Evolutionary conservation across 495 filamentous ascomycete species (phyloP).

Genomic region (Hyaloscypha variabilis): DNA sequence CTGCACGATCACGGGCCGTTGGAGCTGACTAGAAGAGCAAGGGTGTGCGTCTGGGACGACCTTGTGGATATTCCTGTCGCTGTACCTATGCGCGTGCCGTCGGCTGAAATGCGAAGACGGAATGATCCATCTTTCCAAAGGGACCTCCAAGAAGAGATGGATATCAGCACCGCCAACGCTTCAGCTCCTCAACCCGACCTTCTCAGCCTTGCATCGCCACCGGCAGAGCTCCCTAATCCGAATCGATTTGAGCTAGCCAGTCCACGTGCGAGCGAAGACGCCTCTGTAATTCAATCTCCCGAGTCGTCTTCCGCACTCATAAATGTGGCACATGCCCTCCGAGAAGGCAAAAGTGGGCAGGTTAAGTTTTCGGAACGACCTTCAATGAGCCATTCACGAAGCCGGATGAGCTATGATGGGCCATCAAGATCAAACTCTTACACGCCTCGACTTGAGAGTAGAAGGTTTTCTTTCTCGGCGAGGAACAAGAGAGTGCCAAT

Average conservation of each 20-base stretch:
- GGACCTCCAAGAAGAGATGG: constrained; percentile 70
- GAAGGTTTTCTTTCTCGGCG: constrained; percentile 31
- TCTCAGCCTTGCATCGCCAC: constrained; percentile 62
- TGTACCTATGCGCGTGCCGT: constrained; percentile 82
- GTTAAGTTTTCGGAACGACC: constrained; percentile 30
- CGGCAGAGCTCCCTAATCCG: constrained; percentile 71
- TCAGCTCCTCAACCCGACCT: constrained; percentile 63
- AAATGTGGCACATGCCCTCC: constrained; percentile 19
- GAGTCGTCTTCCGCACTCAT: constrained; percentile 18
- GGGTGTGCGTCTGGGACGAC: constrained; percentile 98
- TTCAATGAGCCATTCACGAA: constrained; percentile 17
- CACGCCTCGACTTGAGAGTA: constrained; percentile 16
- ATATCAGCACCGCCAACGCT: constrained; percentile 76
- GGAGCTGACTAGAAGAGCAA: constrained; percentile 84
- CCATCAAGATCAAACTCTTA: constrained; percentile 29
- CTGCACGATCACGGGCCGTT: constrained; percentile 88
- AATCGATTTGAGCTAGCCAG: constrained; percentile 83
- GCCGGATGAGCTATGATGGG: constrained; percentile 43
- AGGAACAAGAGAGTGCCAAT: constrained; percentile 18
- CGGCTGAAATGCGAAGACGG: constrained; percentile 72
- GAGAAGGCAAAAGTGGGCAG: constrained; percentile 15
- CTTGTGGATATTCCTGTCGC: constrained; percentile 93
- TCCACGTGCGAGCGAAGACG: constrained; percentile 38
- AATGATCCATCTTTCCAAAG: constrained; percentile 43
- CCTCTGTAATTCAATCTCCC: constrained; percentile 12